Conservation (phyloP, 2,329 filamentous ascomycete species). For the Xenoacremonium recifei region DNA sequence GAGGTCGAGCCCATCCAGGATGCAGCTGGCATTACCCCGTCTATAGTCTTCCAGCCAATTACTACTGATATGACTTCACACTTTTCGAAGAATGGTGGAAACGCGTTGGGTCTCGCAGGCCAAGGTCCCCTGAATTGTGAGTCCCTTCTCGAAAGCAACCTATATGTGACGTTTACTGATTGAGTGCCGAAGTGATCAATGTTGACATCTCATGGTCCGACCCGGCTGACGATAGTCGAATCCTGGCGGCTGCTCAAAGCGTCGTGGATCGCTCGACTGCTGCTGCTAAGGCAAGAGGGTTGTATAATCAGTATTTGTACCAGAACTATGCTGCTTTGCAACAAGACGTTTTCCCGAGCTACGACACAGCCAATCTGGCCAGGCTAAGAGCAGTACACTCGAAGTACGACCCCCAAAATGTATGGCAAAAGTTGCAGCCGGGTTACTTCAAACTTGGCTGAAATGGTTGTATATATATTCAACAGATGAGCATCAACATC, state of each 20-base stretch:
- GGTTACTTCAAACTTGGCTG: slow-evolving; percentile 38
- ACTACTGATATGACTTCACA: slow-evolving; percentile 33
- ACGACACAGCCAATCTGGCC: slow-evolving; percentile 37
- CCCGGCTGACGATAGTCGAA: slow-evolving; percentile 6
- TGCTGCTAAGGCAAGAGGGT: slow-evolving; percentile 27
- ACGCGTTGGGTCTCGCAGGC: slow-evolving; percentile 27
- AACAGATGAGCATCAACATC: too few species aligned
- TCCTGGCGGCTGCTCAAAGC: slow-evolving; percentile 30
- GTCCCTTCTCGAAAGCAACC: slow-evolving; percentile 12
- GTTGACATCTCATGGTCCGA: slow-evolving; percentile 24
- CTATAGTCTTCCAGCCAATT: slow-evolving; percentile 39
- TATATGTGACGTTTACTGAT: background rate
- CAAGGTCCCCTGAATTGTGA: slow-evolving; percentile 20
- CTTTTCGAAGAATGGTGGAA: slow-evolving; percentile 34
- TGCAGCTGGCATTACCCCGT: slow-evolving; percentile 24
- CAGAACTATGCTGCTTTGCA: slow-evolving; percentile 44
- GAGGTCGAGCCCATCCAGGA: slow-evolving; percentile 19
- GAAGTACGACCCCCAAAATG: slow-evolving; percentile 37
- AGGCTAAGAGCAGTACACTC: slow-evolving; percentile 27
- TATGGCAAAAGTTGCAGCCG: slow-evolving; percentile 35
- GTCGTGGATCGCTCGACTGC: slow-evolving; percentile 25
- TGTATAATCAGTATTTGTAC: slow-evolving; percentile 40
- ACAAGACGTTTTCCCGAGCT: slow-evolving; percentile 40
- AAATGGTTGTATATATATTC: background rate
- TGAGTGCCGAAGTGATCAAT: slow-evolving; percentile 15